phyloP scores from a whole-genome alignment of 352 stramenopile species.

The Phytophthora citrophthora region DNA sequence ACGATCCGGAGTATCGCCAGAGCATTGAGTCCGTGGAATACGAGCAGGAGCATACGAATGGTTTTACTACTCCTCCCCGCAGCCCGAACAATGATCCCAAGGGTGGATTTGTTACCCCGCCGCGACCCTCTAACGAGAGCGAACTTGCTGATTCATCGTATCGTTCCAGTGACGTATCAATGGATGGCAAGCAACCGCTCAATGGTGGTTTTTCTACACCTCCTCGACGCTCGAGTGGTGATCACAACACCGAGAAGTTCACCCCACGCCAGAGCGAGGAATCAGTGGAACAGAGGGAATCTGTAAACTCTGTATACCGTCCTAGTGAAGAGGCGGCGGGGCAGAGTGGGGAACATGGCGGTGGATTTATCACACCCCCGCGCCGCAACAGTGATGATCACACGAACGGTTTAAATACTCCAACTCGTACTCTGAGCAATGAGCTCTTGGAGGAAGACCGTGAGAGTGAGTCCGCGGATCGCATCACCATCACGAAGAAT shows the following conservation, averaged over 20 bases:
- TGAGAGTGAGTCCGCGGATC: slow-evolving; percentile 34
- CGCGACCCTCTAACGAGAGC: not conserved
- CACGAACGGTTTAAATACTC: slow-evolving; percentile 2
- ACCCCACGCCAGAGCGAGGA: not conserved
- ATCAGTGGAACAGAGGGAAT: not conserved
- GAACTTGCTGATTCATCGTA: not conserved
- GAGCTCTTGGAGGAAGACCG: slow-evolving; percentile 20
- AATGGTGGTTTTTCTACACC: not conserved
- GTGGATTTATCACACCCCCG: not conserved
- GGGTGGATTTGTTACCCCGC: not conserved
- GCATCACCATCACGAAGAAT: slow-evolving; percentile 8
- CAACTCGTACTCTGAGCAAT: not conserved
- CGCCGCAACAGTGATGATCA: slow-evolving; percentile 2
- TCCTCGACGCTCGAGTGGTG: not conserved
- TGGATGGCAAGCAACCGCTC: not conserved
- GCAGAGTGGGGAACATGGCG: not conserved
- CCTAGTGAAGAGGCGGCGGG: slow-evolving; percentile 6
- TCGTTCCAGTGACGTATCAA: not conserved
- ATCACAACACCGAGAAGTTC: not conserved
- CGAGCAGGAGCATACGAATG: slow-evolving; percentile 1
- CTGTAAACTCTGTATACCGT: not conserved
- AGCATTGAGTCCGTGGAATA: slow-evolving; percentile 4
- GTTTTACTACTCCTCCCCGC: not conserved
- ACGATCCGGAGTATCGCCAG: not conserved
- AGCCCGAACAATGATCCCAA: not conserved